Evolutionary conservation across 805 yeast species (phyloP), one percentile per base, ranked within the genome.

Genomic region (Ogataea wickerhamii): DNA sequence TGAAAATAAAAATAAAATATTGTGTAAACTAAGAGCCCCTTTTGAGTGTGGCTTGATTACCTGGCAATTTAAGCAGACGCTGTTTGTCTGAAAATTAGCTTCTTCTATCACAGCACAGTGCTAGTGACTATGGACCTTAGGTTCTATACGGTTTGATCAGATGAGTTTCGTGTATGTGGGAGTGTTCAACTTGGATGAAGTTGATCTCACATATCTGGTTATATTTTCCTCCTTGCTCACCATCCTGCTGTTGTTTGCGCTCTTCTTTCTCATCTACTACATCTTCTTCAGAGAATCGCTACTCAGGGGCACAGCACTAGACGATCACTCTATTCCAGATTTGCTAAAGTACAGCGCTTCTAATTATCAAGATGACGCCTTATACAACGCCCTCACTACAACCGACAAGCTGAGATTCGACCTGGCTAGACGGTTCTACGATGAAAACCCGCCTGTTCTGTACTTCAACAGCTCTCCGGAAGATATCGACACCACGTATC

Each of bases 401-500:
- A 29, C 43, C 13, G 63, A 60, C 24, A 49, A 46, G 37, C 40
- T 51, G 6, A 44, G 54, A 19, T 56, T 58, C 31, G 31, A 41
- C n/a, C 38, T 60, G 34, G 52, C 54, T 4, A 45, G 45, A 18
- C 45, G 40, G 14, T 61, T 52, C 37, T 54, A 41, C 36, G 43
- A 51, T 13, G 24, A 21, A 3, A 36, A 56, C 30, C 51, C 52
- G 14, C 64, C 66, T 3, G 24, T 36, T 5, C 49, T 61, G 21
- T 46, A 43, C 22, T 52, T 54, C 32, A 56, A 42, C 37, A 52
- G 47, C 34, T 45, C 54, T 4, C 44, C 49, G 11, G 54, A 45
- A 32, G 52, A 58, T 34, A 47, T 57, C 8, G 56, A 59, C 37
- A 49, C 61, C 11, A 51, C 56, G 4, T 51, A 48, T 33, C 38